Conservation (phyloP, 805 yeast genomes). For the baker's yeast (Saccharomyces cerevisiae) region DNA sequence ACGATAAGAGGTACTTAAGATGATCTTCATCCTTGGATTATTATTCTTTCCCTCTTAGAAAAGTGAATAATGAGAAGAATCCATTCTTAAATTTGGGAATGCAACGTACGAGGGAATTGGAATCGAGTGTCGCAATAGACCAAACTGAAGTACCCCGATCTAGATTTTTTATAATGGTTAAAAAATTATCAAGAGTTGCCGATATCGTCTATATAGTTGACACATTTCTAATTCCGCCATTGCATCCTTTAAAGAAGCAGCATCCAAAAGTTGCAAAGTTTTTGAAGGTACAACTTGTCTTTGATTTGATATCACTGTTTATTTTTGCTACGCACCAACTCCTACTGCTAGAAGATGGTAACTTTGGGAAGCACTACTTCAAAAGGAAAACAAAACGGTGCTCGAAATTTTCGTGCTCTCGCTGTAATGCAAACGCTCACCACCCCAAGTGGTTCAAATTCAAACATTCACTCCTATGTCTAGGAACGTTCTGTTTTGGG, state of each 20-base stretch:
- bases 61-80: neutral
- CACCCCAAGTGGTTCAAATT: neutral
- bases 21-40: neutral
- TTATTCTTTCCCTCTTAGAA: neutral
- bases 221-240: neutral
- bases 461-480: neutral
- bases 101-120: neutral
- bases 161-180: neutral
- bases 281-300: neutral
- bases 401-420: neutral
- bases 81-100: neutral
- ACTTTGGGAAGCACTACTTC: neutral
- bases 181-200: neutral
- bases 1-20: neutral
- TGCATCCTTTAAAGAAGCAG: neutral
- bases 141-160: neutral
- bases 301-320: neutral
- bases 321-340: neutral
- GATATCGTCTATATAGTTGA: neutral
- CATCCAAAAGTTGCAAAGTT: neutral
- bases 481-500: neutral
- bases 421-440: neutral
- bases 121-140: neutral
- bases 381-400: neutral
- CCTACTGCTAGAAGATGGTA: neutral